Conservation (phyloP, 2,329 filamentous ascomycete species). For the Eutypella sp. region DNA sequence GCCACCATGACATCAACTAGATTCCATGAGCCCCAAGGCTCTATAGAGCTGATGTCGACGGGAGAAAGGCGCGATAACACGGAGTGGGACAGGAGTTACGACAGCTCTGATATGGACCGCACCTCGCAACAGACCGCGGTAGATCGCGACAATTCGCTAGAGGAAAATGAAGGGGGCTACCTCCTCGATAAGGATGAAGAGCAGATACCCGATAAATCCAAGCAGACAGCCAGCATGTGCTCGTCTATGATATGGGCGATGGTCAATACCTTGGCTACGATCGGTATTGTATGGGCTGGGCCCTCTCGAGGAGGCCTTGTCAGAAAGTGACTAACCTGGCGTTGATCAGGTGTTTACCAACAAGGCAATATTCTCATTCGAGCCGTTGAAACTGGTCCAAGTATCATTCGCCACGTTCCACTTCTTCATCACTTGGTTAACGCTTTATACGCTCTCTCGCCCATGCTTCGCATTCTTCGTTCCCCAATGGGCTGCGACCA, state of each 20-base stretch:
- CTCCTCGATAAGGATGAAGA: slow-evolving; percentile 30
- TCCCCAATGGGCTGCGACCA: slow-evolving; percentile 49
- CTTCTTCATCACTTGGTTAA: slow-evolving; percentile 61
- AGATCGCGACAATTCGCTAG: slow-evolving; percentile 28
- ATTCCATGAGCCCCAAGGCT: slow-evolving; percentile 12
- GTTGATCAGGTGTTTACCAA: slow-evolving; percentile 60
- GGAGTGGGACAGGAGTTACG: slow-evolving; percentile 20
- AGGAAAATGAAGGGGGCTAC: slow-evolving; percentile 37
- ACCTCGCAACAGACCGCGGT: slow-evolving; percentile 26
- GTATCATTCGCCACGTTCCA: slow-evolving; percentile 65
- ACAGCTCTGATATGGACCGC: slow-evolving; percentile 26
- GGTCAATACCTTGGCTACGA: slow-evolving; percentile 58
- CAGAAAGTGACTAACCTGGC: slow-evolving; percentile 7
- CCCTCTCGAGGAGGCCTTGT: background rate
- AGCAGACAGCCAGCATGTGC: slow-evolving; percentile 30
- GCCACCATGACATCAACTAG: slow-evolving; percentile 19
- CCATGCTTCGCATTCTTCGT: slow-evolving; percentile 55
- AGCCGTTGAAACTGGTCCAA: slow-evolving; percentile 55
- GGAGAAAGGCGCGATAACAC: slow-evolving; percentile 31
- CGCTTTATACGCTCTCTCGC: slow-evolving; percentile 57
- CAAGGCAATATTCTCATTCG: slow-evolving; percentile 64
- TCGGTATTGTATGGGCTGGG: slow-evolving; percentile 52
- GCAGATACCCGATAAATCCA: slow-evolving; percentile 25
- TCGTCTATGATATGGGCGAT: slow-evolving; percentile 50
- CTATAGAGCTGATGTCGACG: slow-evolving; percentile 30